phyloP scores from a whole-genome alignment of 2,329 filamentous ascomycete genomes.

The Epichloe uncinata region DNA sequence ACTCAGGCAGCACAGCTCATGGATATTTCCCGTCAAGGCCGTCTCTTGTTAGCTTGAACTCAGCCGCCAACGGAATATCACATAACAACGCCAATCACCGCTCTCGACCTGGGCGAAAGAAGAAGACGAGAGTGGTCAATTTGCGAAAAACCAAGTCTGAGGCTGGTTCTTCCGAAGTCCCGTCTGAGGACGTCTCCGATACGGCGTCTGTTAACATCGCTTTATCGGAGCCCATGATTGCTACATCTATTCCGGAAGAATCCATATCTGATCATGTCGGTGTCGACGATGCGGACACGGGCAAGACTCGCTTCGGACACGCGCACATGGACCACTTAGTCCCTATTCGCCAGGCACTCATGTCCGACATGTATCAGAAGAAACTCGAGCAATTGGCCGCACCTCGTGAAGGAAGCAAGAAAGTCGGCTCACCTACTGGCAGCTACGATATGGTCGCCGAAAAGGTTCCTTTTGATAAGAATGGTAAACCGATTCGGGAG shows the following conservation, averaged over 20 bases:
- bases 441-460: slow-evolving; percentile 6
- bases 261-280: slow-evolving; percentile 33
- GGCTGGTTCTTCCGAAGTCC: slow-evolving; percentile 37
- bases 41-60: slow-evolving; percentile 48
- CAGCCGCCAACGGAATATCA: slow-evolving; percentile 47
- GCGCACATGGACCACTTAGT: slow-evolving; percentile 8
- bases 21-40: slow-evolving; percentile 54
- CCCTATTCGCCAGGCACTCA: slow-evolving; percentile 11
- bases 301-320: slow-evolving; percentile 29
- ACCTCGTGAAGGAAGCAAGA: slow-evolving; percentile 10
- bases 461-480: slow-evolving; percentile 16
- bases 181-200: slow-evolving; percentile 35
- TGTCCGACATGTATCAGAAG: slow-evolving; percentile 13
- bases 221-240: slow-evolving; percentile 46
- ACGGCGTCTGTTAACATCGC: slow-evolving; percentile 43
- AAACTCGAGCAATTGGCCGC: slow-evolving; percentile 13
- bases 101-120: slow-evolving; percentile 53
- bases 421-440: slow-evolving; percentile 4
- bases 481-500: slow-evolving; percentile 18
- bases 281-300: slow-evolving; percentile 15
- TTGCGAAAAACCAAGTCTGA: slow-evolving; percentile 50
- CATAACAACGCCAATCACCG: slow-evolving; percentile 49
- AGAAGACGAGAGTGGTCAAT: slow-evolving; percentile 75
- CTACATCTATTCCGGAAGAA: slow-evolving; percentile 46
- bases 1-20: slow-evolving; percentile 51